Conservation (phyloP, 805 yeast genomes). For the Starmerella floricola region DNA sequence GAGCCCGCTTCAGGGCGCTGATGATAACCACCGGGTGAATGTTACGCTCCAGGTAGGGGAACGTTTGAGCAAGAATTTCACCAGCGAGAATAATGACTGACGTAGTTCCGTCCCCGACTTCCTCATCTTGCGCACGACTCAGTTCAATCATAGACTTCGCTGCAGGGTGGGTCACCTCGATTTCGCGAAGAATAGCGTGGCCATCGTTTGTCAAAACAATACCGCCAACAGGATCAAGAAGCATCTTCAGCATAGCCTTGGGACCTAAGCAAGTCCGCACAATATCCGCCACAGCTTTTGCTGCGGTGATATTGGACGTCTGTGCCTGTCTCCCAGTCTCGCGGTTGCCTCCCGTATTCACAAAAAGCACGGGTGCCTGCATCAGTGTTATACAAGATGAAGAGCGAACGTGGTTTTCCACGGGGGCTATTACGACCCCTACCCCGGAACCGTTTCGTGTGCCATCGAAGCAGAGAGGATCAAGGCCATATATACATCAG, state of each 20-base stretch:
- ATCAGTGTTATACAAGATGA: slow-evolving; percentile 26
- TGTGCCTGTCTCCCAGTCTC: slow-evolving; percentile 97
- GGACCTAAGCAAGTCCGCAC: slow-evolving; percentile 98
- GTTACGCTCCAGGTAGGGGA: slow-evolving; percentile 81
- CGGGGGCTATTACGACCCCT: too few species aligned
- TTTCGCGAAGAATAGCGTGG: slow-evolving; percentile 93
- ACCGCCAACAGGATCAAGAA: slow-evolving; percentile 88
- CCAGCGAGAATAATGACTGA: slow-evolving; percentile 95
- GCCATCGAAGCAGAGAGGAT: too few species aligned
- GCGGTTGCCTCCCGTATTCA: slow-evolving; percentile 82
- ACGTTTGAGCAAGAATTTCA: slow-evolving; percentile 88
- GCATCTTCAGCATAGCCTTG: slow-evolving; percentile 96
- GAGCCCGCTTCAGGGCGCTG: slow-evolving; percentile 83
- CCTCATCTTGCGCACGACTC: slow-evolving; percentile 95
- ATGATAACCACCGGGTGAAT: slow-evolving; percentile 95
- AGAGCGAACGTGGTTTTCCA: background rate
- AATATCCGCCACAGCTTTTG: slow-evolving; percentile 97
- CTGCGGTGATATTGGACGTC: slow-evolving; percentile 92
- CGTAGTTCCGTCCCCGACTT: slow-evolving; percentile 97
- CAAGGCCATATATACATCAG: too few species aligned
- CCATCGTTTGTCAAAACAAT: slow-evolving; percentile 96
- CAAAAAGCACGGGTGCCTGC: slow-evolving; percentile 78
- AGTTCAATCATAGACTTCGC: slow-evolving; percentile 97
- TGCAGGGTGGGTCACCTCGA: slow-evolving; percentile 92
- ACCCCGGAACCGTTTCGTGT: too few species aligned